Base-by-base conservation (phyloP, 192 early-diverging fungal species). In the Radiomyces spectabilis region DNA sequence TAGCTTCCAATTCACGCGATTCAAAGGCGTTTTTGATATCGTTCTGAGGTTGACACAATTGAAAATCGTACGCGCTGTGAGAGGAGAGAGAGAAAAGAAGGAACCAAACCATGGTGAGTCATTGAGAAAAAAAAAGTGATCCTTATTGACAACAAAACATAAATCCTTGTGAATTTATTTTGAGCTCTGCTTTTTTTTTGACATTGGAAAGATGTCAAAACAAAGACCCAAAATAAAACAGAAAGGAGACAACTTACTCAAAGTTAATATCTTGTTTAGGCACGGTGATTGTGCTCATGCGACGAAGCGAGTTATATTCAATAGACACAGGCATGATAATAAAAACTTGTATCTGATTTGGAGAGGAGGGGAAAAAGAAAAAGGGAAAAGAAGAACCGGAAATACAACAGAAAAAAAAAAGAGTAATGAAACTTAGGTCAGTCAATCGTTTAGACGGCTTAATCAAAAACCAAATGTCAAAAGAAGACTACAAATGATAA, bases 1-100 rank as follows among this genome's bases (percentile, higher is more conserved):
- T 75, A 64, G 84, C 84, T 65, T 97, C 93, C 13, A 95, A 81
- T 9, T 66, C 46, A 53, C 76, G 83, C 27, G 78, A 73, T 40
- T 83, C 81, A 49, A 73, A 69, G 22, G 33, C 35, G 27, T 53
- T 40, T 21, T 62, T 41, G 35, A 55, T 32, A 15, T 46, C 37
- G 19, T 47, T 48, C 32, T 62, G 60, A 24, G 60, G 60, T 6
- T 54, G 33, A 47, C 51, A 62, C 16, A 41, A 27, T 46, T 57
- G 49, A 53, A 68, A 68, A 19, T 61, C 54, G 53, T 68, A 68
- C 19, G 39, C 24, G 41, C 58, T 61, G 31, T 10, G n/a, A 41
- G 19, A 55, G 38, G 46, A 34, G 12, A 37, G 16, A 31, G n/a
- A n/a, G n/a, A n/a, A n/a, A n/a, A n/a, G n/a, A n/a, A n/a, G n/a